These are phyloP conservation scores for Metschnikowia dekortorum DNA, from an alignment of 805 yeast species.

Conservation along the genomic window DNA sequence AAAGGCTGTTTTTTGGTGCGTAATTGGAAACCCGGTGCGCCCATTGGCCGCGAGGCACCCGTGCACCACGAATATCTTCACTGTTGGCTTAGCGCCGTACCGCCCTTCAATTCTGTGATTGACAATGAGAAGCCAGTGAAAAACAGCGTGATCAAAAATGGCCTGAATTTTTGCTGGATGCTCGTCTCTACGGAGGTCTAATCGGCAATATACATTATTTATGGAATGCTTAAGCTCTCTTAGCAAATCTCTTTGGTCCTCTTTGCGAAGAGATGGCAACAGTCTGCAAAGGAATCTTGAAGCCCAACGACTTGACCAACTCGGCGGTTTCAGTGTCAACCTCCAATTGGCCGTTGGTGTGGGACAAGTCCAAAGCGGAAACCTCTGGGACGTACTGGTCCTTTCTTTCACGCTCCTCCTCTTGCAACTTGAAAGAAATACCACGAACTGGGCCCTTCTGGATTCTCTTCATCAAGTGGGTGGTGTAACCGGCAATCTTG, in stretches of 20 bases:
- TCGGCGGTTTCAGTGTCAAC: slow-evolving; percentile 96
- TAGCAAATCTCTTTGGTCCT: slow-evolving; percentile 86
- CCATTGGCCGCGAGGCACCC: slow-evolving; percentile 15
- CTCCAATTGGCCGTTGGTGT: slow-evolving; percentile 93
- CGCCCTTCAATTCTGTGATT: no score
- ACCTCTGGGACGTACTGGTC: slow-evolving; percentile 99
- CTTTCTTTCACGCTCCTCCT: slow-evolving; percentile 99
- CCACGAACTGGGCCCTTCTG: slow-evolving; percentile 99
- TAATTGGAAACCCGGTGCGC: slow-evolving; percentile 13
- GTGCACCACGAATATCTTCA: slow-evolving; percentile 6
- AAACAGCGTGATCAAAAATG: no score
- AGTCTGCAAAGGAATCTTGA: slow-evolving; percentile 78
- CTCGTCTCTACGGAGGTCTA: not conserved
- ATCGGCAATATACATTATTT: slow-evolving; percentile 20
- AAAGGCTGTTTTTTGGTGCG: slow-evolving; percentile 10
- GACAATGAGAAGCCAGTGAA: no score
- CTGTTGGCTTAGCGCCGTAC: no score
- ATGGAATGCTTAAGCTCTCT: slow-evolving; percentile 61
- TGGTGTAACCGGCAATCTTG: slow-evolving; percentile 99
- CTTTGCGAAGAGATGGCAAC: slow-evolving; percentile 86
- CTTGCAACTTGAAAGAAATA: slow-evolving; percentile 99
- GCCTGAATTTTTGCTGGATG: not conserved
- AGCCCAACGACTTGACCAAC: slow-evolving; percentile 90
- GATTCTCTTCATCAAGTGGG: slow-evolving; percentile 99
- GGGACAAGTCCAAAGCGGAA: slow-evolving; percentile 97